Evolutionary conservation across 2,329 filamentous ascomycete genomes (phyloP), one percentile per base, ranked within the genome.

Genomic region (Botrytis cinerea): DNA sequence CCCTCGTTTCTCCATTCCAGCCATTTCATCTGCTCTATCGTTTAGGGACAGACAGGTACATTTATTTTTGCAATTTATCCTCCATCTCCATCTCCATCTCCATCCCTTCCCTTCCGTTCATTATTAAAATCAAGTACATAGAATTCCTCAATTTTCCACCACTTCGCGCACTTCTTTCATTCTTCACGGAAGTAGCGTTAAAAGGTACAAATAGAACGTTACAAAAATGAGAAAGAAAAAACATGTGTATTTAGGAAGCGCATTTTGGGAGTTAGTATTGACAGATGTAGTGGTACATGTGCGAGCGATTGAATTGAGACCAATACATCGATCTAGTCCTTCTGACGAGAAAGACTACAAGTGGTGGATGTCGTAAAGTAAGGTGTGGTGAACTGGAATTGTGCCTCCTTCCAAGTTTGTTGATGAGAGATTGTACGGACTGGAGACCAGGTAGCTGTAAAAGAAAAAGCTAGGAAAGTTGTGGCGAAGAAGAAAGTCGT

Each of bases 81-180:
- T 28, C 1, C 48, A 51, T 25, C 7, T 51, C 25, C 25, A 51
- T n/a, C 10, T 51, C 22, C 46, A 51, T 32, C 32, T 32, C 32
- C 32, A 32, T 32, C 32, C 32, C 32, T 32, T 25, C 32, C 32
- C 2, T 32, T 25, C 51, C 14, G 14, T 54, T n/a, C 51, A 54
- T 3, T 6, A 2, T 28, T 0, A 1, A n/a, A 14, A 38, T 20
- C 14, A 28, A 20, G 12, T n/a, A n/a, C 38, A 62, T 2, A 6
- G 0, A 0, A 0, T 51, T n/a, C 4, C 2, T 25, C 12, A 51
- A n/a, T 32, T 9, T 9, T n/a, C 35, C 25, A n/a, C 40, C 60
- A 38, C 22, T 18, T 3, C 2, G 7, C 20, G 4, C 32, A 7
- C 2, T 38, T 14, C 7, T 1, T 43, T 25, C 25, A 8, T 2